Conservation (phyloP, 1,139 yeast species). For the Pneumocystis murina region DNA sequence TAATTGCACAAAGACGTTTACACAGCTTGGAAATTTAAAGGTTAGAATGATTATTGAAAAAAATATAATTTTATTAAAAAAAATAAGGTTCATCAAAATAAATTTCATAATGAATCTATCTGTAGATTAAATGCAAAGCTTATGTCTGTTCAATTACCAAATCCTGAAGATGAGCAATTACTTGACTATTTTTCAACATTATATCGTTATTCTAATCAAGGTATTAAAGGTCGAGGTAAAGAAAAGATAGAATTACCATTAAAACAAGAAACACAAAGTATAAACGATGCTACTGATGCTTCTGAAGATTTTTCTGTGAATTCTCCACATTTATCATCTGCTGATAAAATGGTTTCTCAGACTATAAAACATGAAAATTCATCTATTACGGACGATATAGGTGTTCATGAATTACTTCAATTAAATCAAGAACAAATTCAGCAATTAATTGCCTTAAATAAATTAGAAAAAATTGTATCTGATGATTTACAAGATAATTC, state of each 20-base stretch:
- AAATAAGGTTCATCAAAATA: background rate
- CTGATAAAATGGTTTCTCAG: too few species aligned
- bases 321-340: too few species aligned
- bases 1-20: background rate
- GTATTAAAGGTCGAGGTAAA: background rate
- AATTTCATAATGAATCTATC: background rate
- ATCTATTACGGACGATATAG: too few species aligned
- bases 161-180: background rate
- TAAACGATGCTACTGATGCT: too few species aligned
- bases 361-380: too few species aligned
- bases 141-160: background rate
- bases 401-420: too few species aligned
- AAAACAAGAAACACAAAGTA: background rate
- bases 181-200: background rate
- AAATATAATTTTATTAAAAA: background rate
- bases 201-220: background rate
- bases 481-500: background rate
- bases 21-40: background rate
- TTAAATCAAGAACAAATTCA: too few species aligned
- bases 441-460: too few species aligned
- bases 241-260: background rate
- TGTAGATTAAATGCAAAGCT: background rate
- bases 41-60: background rate
- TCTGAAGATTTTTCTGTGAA: too few species aligned
- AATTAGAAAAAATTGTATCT: background rate